Conservation (phyloP, 1,139 yeast species). For the Saccharomycopsis hybrid region DNA sequence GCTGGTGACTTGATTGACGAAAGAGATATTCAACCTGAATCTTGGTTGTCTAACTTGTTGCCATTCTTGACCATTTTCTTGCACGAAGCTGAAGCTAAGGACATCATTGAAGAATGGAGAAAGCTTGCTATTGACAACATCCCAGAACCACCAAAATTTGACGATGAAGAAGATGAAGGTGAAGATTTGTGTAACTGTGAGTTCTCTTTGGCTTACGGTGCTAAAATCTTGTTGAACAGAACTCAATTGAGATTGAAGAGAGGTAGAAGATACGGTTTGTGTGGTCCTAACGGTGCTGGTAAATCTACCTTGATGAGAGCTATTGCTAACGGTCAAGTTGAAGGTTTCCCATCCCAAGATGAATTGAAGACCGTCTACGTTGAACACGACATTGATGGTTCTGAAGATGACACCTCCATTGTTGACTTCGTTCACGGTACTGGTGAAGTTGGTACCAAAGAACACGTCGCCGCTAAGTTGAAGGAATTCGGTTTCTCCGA, state of each 20-base stretch:
- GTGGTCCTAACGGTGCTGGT: conserved; percentile 99
- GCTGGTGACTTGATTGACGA: conserved; percentile 60
- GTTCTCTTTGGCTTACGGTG: conserved; percentile 99
- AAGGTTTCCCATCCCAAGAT: conserved; percentile 98
- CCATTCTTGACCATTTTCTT: conserved; percentile 95
- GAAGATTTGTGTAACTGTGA: conserved; percentile 99
- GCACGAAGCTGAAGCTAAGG: conserved; percentile 72
- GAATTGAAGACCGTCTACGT: conserved; percentile 99
- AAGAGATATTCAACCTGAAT: conserved; percentile 87
- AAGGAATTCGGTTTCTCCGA: conserved; percentile 86
- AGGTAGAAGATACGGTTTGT: conserved; percentile 98
- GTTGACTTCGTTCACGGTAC: conserved; percentile 89
- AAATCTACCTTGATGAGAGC: conserved; percentile 99
- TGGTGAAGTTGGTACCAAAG: conserved; percentile 55
- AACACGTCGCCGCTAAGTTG: conserved; percentile 71
- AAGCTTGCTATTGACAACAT: conserved; percentile 95
- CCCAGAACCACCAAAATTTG: conserved; percentile 91
- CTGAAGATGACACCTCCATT: conserved; percentile 74
- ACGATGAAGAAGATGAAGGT: conserved; percentile 95
- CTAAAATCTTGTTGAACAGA: conserved; percentile 98
- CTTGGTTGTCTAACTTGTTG: conserved; percentile 84
- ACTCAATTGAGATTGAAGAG: conserved; percentile 99
- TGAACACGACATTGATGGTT: conserved; percentile 99
- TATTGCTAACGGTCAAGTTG: conserved; percentile 99
- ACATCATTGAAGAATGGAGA: conserved; percentile 85